phyloP scores from a whole-genome alignment of 441 rosid species.

The Hura crepitans region DNA sequence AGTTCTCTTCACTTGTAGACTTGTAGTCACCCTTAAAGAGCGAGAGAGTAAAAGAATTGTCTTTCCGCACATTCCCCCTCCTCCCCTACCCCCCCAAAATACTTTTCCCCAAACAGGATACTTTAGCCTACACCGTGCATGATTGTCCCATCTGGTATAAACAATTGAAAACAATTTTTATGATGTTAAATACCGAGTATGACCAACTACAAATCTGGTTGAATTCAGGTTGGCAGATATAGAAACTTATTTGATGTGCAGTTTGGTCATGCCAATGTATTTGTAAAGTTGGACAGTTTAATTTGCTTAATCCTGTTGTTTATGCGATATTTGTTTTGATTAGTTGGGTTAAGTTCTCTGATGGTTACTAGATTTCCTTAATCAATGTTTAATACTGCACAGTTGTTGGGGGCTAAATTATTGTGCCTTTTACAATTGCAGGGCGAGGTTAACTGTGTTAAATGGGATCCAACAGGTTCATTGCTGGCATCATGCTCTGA shows the following conservation, averaged over 20 bases:
- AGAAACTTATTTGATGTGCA: not conserved
- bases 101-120: not conserved
- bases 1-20: too few relatives aligned
- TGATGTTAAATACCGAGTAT: not conserved
- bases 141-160: conserved; percentile 4
- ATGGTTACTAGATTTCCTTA: not conserved
- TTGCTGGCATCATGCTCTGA: conserved; percentile 95
- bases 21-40: too few relatives aligned
- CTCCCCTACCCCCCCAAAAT: too few relatives aligned
- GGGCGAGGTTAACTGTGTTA: conserved; percentile 98
- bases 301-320: not conserved
- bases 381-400: not conserved
- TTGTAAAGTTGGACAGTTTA: not conserved
- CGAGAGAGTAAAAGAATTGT: too few relatives aligned
- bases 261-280: not conserved
- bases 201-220: not conserved
- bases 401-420: conserved; percentile 2
- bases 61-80: too few relatives aligned
- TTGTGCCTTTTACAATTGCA: conserved; percentile 30
- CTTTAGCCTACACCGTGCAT: not conserved
- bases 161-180: not conserved
- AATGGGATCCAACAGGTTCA: conserved; percentile 98
- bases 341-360: not conserved
- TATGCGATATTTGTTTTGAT: not conserved
- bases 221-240: not conserved